Conservation (phyloP, 257 asterid genomes). For the Solanum gandarillasii region DNA sequence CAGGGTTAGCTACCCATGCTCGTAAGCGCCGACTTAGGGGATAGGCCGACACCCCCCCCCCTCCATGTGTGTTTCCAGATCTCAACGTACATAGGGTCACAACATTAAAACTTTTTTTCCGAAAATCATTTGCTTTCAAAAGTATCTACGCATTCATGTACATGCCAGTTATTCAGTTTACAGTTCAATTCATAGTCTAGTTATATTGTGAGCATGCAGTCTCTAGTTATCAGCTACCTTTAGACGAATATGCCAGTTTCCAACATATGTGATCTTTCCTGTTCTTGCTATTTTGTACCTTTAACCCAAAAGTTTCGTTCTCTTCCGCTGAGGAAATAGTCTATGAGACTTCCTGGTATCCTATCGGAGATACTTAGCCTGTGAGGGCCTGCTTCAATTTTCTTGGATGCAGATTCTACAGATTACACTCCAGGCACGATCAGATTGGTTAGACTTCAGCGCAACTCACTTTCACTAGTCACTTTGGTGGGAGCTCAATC, state of each 20-base stretch:
- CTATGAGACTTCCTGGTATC: background rate
- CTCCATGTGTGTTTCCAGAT: background rate
- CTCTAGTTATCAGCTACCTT: background rate
- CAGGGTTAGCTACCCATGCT: background rate
- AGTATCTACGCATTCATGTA: background rate
- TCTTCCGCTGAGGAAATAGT: background rate
- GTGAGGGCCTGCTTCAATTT: background rate
- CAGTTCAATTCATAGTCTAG: background rate
- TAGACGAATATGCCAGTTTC: background rate
- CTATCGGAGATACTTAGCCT: background rate
- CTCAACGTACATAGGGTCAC: background rate
- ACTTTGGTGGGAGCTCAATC: background rate
- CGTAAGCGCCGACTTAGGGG: background rate
- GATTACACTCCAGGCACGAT: background rate
- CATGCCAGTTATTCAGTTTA: background rate
- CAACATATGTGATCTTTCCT: background rate
- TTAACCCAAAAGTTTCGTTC: background rate
- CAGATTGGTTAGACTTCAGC: background rate
- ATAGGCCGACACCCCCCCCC: background rate
- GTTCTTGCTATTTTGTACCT: background rate
- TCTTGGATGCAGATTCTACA: background rate
- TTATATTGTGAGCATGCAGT: background rate
- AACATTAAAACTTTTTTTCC: background rate
- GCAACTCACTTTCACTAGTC: background rate
- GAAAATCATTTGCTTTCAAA: background rate